Base-by-base conservation (phyloP, 2,329 filamentous ascomycete species). In the Gnomoniopsis sp. region DNA sequence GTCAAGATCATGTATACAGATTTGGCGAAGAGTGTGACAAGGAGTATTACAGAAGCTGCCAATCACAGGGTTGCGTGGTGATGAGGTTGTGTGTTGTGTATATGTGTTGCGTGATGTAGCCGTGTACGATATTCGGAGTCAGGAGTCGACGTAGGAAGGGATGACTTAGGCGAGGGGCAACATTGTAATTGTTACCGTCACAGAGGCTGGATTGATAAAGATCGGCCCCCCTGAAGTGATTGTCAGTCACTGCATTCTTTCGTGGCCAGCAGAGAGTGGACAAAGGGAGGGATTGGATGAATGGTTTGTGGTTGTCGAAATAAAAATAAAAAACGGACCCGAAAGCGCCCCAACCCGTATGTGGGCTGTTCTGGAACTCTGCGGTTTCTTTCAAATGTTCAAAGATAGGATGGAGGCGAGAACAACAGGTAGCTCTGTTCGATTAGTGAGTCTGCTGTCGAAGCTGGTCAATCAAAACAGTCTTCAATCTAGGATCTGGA, bases 141-240 rank as follows among this genome's bases (percentile, higher is more conserved):
- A 15, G 23, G 48, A 38, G 21, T 30, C 4, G 44, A 17, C 33
- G 23, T 57, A 38, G 21, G 19, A 47, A 23, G 50, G 34, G 26
- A 26, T 53, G 53, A 33, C 46, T 53, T 58, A 59, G 23, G 51
- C 43, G 55, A 48, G 26, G 23, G 51, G 48, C 51, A 58, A 50
- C 59, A 59, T 55, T 43, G 47, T 52, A 51, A 23, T 23, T n/a
- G 51, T 33, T n/a, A 17, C 19, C 23, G 21, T 12, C 44, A 41
- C 22, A 43, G 30, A 47, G 44, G 33, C 52, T 30, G 19, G 19
- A n/a, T 38, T 33, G 38, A 48, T 48, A 41, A 46, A 23, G 50
- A 49, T 58, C 54, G 46, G 15, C 26, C 46, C 26, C 26, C 36
- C n/a, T n/a, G n/a, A 22, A 51, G 54, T 23, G n/a, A 51, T 41